Evolutionary conservation across 768 basidiomycete genomes (phyloP), one percentile per base, ranked within the genome.

Genomic region (Leccinum fibrillosum): DNA sequence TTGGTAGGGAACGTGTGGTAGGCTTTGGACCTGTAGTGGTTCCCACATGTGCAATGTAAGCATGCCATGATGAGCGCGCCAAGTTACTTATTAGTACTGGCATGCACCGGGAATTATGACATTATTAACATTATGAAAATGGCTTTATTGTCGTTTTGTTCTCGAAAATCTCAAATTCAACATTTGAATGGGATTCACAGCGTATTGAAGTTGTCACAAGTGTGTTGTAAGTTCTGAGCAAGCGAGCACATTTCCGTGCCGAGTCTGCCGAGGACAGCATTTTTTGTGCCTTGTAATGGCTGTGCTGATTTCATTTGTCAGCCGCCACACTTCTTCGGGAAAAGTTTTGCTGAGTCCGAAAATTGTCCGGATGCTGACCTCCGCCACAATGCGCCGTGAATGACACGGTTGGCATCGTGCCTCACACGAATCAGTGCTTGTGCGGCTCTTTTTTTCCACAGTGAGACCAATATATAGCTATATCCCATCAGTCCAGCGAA

Each of bases 1-100:
- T 42, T 66, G 55, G 21, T 62, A 1, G 62, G 61, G 53, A 48
- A 49, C 37, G 12, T 17, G 47, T 53, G 50, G 23, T 50, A 50
- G 28, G 21, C 10, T 42, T 19, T 42, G 7, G n/a, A 11, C 19
- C 1, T 10, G 10, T 21, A 42, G 39, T 19, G n/a, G 11, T 42
- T 42, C 42, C 42, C 39, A 42, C 39, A n/a, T 34, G 12, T 34
- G 32, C 32, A 23, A 34, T 34, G 32, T 34, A 34, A 34, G 32
- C 32, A 34, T 34, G 32, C 32, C 32, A 35, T 35, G 35, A 35
- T 35, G 35, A 35, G 35, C 35, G 15, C 35, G 6, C 13, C 35
- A 35, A 35, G 5, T 32, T 32, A 32, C 11, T 34, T 34, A 34
- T 12, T 34, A 34, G 32, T 34, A 34, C 32, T 34, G 5, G 12